Percentiles rank a stretch among this genome's conserved stretches.
Conservation (phyloP, 208 protist genomes). For the Acanthamoeba sp. region DNA sequence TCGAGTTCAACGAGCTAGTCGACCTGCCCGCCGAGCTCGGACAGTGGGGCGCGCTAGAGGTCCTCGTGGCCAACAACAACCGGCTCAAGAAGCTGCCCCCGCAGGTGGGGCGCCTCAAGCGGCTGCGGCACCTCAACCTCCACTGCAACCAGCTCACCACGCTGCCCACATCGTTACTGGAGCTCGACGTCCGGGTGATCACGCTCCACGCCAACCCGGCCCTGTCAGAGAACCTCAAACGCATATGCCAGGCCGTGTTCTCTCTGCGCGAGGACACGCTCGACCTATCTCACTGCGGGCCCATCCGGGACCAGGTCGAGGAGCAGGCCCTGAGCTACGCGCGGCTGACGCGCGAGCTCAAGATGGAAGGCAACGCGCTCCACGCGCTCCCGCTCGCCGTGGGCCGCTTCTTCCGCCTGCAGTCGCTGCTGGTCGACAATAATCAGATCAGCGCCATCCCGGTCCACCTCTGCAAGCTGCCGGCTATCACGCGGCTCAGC, state of each 20-base stretch:
- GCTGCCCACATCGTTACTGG: background rate
- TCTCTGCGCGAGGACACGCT: slow-evolving; percentile 31
- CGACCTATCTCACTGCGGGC: slow-evolving; percentile 38
- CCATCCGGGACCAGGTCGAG: background rate
- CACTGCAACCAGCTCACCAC: background rate
- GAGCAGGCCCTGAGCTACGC: slow-evolving; percentile 17
- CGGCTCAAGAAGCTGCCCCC: slow-evolving; percentile 53
- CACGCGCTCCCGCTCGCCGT: background rate
- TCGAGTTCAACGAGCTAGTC: slow-evolving; percentile 44
- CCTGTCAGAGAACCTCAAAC: background rate
- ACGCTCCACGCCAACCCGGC: slow-evolving; percentile 50
- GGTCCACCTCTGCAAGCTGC: slow-evolving; percentile 17
- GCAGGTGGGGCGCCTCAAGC: background rate
- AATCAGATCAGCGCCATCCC: slow-evolving; percentile 55
- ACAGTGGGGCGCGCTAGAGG: background rate
- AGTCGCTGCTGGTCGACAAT: slow-evolving; percentile 25
- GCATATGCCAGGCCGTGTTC: slow-evolving; percentile 42
- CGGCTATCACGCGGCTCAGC: background rate
- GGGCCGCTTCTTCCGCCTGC: slow-evolving; percentile 12
- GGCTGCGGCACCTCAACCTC: background rate
- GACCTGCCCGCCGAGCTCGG: slow-evolving; percentile 66
- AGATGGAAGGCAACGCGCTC: slow-evolving; percentile 15
- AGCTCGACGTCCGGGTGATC: background rate
- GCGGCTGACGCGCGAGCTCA: slow-evolving; percentile 9
- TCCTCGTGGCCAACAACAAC: slow-evolving; percentile 68